These are phyloP conservation scores for Bipolaris sorokiniana DNA, from an alignment of 2,329 filamentous ascomycete species.

Conservation along the genomic window DNA sequence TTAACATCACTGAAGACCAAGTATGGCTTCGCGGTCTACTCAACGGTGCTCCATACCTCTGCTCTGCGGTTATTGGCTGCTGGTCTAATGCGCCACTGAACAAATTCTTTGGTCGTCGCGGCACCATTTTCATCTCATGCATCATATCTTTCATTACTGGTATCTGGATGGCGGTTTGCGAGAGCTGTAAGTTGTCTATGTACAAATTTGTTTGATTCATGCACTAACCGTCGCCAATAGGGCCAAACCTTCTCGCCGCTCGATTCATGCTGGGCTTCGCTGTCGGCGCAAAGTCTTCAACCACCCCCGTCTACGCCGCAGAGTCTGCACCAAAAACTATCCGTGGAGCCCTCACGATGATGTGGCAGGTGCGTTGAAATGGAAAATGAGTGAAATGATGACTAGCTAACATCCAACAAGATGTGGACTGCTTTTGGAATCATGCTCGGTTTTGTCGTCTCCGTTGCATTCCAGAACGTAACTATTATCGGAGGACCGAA, in stretches of 20 bases:
- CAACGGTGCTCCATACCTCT: conserved; percentile 39
- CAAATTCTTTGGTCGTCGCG: conserved; percentile 39
- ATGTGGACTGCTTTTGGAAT: conserved; percentile 50
- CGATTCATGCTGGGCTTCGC: conserved; percentile 44
- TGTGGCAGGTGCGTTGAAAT: conserved; percentile 51
- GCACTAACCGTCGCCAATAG: not conserved
- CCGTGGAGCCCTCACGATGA: conserved; percentile 58
- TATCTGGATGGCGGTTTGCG: conserved; percentile 41
- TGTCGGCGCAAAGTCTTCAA: conserved; percentile 45
- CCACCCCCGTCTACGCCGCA: conserved; percentile 56
- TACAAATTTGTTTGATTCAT: not conserved
- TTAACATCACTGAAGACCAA: conserved; percentile 30
- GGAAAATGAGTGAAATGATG: not conserved
- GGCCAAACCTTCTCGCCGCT: conserved; percentile 40
- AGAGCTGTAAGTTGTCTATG: conserved; percentile 23
- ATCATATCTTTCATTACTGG: conserved; percentile 43
- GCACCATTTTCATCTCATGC: conserved; percentile 44
- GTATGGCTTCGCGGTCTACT: conserved; percentile 40
- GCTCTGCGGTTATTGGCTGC: conserved; percentile 51
- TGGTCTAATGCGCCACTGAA: conserved; percentile 45
- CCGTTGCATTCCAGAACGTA: conserved; percentile 37
- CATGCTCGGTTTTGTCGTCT: conserved; percentile 43
- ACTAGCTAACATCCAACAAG: not conserved
- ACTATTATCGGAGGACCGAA: conserved; percentile 29
- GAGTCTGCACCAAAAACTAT: conserved; percentile 58